phyloP scores from a whole-genome alignment of 768 basidiomycete species.

The Coprinopsis cinerea region DNA sequence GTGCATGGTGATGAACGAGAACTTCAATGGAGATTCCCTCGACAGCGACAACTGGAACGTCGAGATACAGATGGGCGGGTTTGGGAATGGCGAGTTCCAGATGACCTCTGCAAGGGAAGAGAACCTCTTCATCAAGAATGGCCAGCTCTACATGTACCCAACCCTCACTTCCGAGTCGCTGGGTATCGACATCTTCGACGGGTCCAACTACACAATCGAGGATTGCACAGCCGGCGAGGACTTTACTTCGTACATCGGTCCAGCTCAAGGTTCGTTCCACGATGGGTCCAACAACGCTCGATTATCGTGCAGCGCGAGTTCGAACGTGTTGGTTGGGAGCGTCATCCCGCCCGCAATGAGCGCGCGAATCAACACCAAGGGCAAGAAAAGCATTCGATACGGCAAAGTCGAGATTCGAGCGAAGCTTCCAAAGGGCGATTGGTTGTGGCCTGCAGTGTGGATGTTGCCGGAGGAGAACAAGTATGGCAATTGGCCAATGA shows the following conservation, averaged over 20 bases:
- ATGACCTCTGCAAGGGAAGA: slow-evolving; percentile 59
- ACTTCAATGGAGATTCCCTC: slow-evolving; percentile 45
- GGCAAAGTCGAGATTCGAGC: slow-evolving; percentile 61
- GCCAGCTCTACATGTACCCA: slow-evolving; percentile 73
- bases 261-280: too few relatives aligned
- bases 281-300: not conserved
- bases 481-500: slow-evolving; percentile 61
- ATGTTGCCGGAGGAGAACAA: slow-evolving; percentile 60
- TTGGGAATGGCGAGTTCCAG: slow-evolving; percentile 77
- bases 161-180: slow-evolving; percentile 60
- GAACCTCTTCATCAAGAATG: slow-evolving; percentile 64
- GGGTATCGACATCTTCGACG: slow-evolving; percentile 40
- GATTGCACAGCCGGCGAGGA: slow-evolving; percentile 47
- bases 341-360: slow-evolving; percentile 74
- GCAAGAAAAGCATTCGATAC: slow-evolving; percentile 49
- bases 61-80: slow-evolving; percentile 72
- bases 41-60: slow-evolving; percentile 53
- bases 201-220: slow-evolving; percentile 57
- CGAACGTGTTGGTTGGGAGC: slow-evolving; percentile 31
- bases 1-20: slow-evolving; percentile 67
- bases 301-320: slow-evolving; percentile 34
- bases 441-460: slow-evolving; percentile 76
- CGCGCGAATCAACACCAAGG: slow-evolving; percentile 67
- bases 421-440: slow-evolving; percentile 55
- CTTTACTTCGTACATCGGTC: slow-evolving; percentile 6